Evolutionary conservation across 768 basidiomycete genomes (phyloP).

Genomic region (Paxillus ammoniavirescens): DNA sequence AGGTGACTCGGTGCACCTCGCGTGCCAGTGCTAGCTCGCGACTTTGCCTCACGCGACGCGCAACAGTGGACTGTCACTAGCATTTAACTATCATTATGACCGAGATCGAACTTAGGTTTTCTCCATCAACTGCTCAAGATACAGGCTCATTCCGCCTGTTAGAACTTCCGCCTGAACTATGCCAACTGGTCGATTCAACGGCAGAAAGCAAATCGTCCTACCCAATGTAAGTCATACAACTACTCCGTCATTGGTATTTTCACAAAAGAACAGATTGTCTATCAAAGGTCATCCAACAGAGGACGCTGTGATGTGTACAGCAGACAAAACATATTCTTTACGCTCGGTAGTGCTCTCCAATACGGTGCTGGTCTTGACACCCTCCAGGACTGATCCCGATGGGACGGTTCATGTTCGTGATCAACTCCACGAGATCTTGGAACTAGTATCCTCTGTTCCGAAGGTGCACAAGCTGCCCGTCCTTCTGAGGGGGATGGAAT

Average conservation of each 20-base stretch:
- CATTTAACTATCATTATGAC: slow-evolving; percentile 17
- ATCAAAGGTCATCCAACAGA: slow-evolving; percentile 83
- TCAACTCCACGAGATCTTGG: slow-evolving; percentile 80
- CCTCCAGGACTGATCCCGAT: slow-evolving; percentile 35
- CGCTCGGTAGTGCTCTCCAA: slow-evolving; percentile 91
- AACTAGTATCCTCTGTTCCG: slow-evolving; percentile 76
- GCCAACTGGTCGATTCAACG: slow-evolving; percentile 56
- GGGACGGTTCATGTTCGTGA: slow-evolving; percentile 70
- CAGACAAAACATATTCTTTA: slow-evolving; percentile 74
- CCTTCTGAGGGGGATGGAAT: slow-evolving; percentile 63
- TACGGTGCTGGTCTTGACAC: slow-evolving; percentile 72
- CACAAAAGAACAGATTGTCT: slow-evolving; percentile 44
- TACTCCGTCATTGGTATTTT: not conserved
- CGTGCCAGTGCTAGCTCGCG: too few species aligned
- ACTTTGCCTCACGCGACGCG: not conserved
- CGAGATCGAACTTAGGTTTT: slow-evolving; percentile 47
- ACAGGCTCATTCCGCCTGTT: slow-evolving; percentile 63
- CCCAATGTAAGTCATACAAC: slow-evolving; percentile 23
- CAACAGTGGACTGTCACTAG: not conserved
- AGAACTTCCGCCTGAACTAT: slow-evolving; percentile 72
- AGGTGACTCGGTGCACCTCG: too few species aligned
- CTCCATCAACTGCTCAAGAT: slow-evolving; percentile 45
- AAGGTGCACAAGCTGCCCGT: slow-evolving; percentile 63
- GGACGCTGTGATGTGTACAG: slow-evolving; percentile 88
- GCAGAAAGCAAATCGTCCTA: slow-evolving; percentile 30